A percentile compares a stretch with the other conserved stretches of the same genome.
Conservation (phyloP, 352 stramenopile species). For the Pythium biforme region DNA sequence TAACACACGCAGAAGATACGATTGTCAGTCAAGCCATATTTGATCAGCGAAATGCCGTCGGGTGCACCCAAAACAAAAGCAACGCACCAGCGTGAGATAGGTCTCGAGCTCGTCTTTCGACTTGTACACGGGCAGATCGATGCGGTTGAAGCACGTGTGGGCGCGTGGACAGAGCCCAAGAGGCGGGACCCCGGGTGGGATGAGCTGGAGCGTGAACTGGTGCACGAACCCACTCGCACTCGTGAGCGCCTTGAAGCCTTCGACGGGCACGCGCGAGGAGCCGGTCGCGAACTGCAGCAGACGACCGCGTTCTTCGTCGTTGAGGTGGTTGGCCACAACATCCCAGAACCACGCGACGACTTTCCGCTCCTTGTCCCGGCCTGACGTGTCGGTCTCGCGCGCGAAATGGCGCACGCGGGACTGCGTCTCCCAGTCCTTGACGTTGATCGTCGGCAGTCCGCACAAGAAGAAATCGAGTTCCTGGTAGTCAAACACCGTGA, state of each 20-base stretch:
- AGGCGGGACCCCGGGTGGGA: conserved; percentile 42
- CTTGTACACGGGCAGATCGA: conserved; percentile 73
- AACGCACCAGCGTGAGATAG: conserved; percentile 67
- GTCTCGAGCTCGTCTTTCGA: conserved; percentile 68
- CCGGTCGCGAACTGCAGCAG: conserved; percentile 78
- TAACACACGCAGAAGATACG: not conserved
- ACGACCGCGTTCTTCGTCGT: conserved; percentile 64
- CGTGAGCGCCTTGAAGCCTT: conserved; percentile 77
- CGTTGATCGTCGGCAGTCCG: conserved; percentile 68
- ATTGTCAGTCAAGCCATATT: not conserved
- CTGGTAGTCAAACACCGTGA: conserved; percentile 80
- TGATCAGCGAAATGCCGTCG: not conserved
- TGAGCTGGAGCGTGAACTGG: conserved; percentile 78
- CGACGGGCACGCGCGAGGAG: conserved; percentile 74
- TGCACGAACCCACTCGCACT: conserved; percentile 81
- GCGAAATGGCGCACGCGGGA: conserved; percentile 66
- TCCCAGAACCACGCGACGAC: conserved; percentile 75
- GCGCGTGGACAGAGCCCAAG: conserved; percentile 62
- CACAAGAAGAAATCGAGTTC: conserved; percentile 79
- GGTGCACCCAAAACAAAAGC: not conserved
- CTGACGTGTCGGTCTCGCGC: conserved; percentile 30
- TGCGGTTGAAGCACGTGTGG: conserved; percentile 85
- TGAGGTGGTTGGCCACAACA: conserved; percentile 44
- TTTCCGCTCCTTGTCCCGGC: conserved; percentile 41
- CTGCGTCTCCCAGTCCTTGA: conserved; percentile 57